Evolutionary conservation across 352 stramenopile genomes (phyloP).

Genomic region (Phytophthora aleatoria): DNA sequence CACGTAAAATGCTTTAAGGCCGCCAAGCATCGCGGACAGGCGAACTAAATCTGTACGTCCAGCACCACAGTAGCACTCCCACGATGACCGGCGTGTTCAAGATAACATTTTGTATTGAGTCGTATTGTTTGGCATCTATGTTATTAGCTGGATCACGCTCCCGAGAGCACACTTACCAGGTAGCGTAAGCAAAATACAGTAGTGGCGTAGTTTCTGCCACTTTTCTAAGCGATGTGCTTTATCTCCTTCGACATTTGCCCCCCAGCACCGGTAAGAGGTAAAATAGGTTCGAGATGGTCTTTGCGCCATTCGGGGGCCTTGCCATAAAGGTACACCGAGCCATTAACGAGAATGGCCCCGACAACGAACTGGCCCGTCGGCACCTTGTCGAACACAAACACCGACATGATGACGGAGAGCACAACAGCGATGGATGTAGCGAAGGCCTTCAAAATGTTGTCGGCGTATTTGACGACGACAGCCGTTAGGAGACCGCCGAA

Average conservation of each 20-base stretch:
- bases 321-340: slow-evolving; percentile 80
- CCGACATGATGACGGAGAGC: slow-evolving; percentile 81
- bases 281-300: slow-evolving; percentile 19
- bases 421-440: slow-evolving; percentile 85
- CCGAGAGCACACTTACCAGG: not conserved
- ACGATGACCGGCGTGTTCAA: no score
- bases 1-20: no score
- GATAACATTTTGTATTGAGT: not conserved
- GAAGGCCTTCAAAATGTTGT: slow-evolving; percentile 90
- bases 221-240: slow-evolving; percentile 24
- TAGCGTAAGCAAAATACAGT: slow-evolving; percentile 11
- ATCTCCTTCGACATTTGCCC: slow-evolving; percentile 18
- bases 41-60: no score
- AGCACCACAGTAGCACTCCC: no score
- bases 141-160: slow-evolving; percentile 10
- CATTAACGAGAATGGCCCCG: slow-evolving; percentile 79
- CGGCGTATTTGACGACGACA: slow-evolving; percentile 86
- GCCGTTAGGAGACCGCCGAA: slow-evolving; percentile 81
- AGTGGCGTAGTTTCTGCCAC: slow-evolving; percentile 8
- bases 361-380: slow-evolving; percentile 75
- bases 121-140: slow-evolving; percentile 26
- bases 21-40: no score
- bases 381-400: slow-evolving; percentile 87
- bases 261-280: slow-evolving; percentile 16
- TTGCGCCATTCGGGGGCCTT: slow-evolving; percentile 54